Conservation (phyloP, 148 eudicot genomes). For the Camellia japonica region DNA sequence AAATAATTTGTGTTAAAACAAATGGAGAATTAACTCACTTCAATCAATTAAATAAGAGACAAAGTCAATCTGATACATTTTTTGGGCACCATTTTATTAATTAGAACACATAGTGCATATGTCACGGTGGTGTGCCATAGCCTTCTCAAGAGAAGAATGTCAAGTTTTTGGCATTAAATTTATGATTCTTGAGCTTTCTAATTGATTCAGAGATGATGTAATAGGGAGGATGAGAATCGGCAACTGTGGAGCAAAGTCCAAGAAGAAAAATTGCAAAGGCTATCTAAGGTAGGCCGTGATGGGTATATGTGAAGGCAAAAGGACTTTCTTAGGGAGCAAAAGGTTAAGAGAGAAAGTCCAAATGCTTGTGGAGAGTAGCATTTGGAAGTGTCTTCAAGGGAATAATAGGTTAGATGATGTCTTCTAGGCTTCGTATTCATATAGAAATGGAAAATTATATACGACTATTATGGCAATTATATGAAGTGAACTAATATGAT, state of each 20-base stretch:
- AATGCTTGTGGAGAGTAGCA: conserved; percentile 1
- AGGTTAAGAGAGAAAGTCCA: background rate
- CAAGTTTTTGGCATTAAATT: background rate
- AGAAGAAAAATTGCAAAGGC: conserved; percentile 10
- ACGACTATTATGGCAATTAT: no score
- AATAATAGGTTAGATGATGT: conserved; percentile 11
- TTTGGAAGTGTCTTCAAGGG: conserved; percentile 18
- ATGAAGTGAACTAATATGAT: no score
- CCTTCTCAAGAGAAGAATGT: background rate
- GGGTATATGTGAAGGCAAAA: conserved; percentile 10
- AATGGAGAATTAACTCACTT: no score
- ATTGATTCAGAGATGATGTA: background rate
- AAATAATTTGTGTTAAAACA: no score
- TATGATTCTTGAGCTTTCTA: background rate
- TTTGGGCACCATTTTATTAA: no score
- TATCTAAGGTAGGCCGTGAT: background rate
- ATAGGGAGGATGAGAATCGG: background rate
- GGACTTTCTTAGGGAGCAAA: conserved; percentile 4
- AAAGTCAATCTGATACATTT: no score
- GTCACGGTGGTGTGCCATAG: no score
- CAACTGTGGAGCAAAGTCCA: conserved; percentile 11
- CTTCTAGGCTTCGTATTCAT: no score
- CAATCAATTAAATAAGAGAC: no score
- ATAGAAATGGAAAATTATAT: no score
- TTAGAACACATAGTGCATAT: no score